These are phyloP conservation scores for Orychophragmus violaceus DNA, from an alignment of 345 rosid genomes.

Conservation along the genomic window DNA sequence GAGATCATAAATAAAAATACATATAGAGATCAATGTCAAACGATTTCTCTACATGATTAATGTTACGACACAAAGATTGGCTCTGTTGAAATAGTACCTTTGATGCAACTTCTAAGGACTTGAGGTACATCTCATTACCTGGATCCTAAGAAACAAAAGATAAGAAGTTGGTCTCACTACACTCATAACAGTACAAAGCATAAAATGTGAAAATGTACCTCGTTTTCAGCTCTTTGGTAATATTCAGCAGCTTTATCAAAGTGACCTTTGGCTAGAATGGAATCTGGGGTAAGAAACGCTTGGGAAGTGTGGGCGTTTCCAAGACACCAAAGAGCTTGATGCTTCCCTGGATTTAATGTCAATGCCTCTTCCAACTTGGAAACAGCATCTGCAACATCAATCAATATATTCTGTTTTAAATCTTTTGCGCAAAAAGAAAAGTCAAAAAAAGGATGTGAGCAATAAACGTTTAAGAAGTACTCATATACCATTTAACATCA, in stretches of 20 bases:
- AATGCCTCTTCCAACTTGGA: slow-evolving; percentile 86
- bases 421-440: not conserved
- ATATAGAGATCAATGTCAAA: not conserved
- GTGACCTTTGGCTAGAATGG: slow-evolving; percentile 49
- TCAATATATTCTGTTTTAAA: not conserved
- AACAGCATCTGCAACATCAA: slow-evolving; percentile 50
- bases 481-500: slow-evolving; percentile 34
- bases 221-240: slow-evolving; percentile 69
- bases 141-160: slow-evolving; percentile 57
- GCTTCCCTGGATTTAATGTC: slow-evolving; percentile 50
- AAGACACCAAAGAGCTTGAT: slow-evolving; percentile 77
- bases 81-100: slow-evolving; percentile 46
- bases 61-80: not conserved
- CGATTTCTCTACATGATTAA: not conserved
- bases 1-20: not conserved
- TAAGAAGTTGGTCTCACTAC: not conserved
- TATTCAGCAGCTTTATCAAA: slow-evolving; percentile 60
- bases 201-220: slow-evolving; percentile 34
- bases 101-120: slow-evolving; percentile 67
- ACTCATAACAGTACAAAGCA: not conserved
- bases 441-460: not conserved
- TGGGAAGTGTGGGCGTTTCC: slow-evolving; percentile 83
- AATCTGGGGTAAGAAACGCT: slow-evolving; percentile 61
- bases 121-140: slow-evolving; percentile 65
- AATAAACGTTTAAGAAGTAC: not conserved